phyloP scores from a whole-genome alignment of 352 stramenopile species.

The Pythium oligandrum region DNA sequence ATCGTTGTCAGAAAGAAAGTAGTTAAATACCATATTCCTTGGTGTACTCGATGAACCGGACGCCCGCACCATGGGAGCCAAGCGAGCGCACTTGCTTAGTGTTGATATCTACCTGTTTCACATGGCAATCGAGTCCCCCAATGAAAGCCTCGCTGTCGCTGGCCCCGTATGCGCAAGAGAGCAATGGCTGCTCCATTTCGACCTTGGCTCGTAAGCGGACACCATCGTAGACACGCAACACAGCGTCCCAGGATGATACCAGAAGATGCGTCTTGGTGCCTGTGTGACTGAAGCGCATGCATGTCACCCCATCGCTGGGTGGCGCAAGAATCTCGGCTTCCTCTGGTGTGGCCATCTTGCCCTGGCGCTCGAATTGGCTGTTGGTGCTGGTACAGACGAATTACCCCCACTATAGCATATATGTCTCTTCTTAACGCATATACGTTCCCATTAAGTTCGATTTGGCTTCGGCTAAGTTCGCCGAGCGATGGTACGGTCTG shows the following conservation, averaged over 20 bases:
- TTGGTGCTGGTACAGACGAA: not conserved
- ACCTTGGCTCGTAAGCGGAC: conserved; percentile 43
- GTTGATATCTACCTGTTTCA: conserved; percentile 53
- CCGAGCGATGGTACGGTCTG: too few species aligned
- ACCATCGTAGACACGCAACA: conserved; percentile 66
- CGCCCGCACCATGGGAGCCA: conserved; percentile 42
- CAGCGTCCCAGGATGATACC: conserved; percentile 73
- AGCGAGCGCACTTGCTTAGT: conserved; percentile 31
- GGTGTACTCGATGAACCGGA: conserved; percentile 56
- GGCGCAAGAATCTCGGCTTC: conserved; percentile 62
- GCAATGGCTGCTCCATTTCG: conserved; percentile 66
- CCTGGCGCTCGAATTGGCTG: not conserved
- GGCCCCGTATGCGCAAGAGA: conserved; percentile 62
- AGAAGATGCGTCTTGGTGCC: conserved; percentile 53
- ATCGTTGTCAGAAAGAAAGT: not conserved
- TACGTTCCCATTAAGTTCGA: too few species aligned
- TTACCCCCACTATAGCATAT: conserved; percentile 4
- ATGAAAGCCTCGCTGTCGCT: conserved; percentile 62
- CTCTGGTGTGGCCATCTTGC: conserved; percentile 15
- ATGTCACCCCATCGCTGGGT: conserved; percentile 80
- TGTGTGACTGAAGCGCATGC: conserved; percentile 64
- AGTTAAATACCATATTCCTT: conserved; percentile 27
- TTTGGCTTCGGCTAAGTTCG: too few species aligned
- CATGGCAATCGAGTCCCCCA: conserved; percentile 61
- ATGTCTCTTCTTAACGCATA: conserved; percentile 1